These are phyloP conservation scores for Phascolomyces articulosus DNA, from an alignment of 371 early-diverging fungal genomes.

Conservation along the genomic window DNA sequence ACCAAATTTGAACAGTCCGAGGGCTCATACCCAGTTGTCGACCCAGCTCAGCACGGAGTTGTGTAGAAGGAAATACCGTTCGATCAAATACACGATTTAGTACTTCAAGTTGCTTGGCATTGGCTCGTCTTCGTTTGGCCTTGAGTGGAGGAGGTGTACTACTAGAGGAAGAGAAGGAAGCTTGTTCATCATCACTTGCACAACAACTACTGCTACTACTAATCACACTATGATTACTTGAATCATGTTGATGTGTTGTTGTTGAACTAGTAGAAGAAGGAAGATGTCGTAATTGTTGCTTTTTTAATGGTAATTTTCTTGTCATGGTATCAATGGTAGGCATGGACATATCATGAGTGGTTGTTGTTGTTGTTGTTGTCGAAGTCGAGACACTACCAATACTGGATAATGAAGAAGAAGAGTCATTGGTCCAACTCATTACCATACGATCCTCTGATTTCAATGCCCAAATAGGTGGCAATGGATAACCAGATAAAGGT, in stretches of 20 bases:
- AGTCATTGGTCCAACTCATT: constrained; percentile 3
- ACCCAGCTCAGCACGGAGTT: constrained; percentile 84
- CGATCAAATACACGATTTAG: constrained; percentile 61
- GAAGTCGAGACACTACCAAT: not conserved
- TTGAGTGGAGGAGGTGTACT: constrained; percentile 28
- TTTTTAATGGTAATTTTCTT: constrained; percentile 3
- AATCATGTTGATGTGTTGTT: constrained; percentile 1
- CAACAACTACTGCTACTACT: not conserved
- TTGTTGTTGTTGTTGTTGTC: not conserved
- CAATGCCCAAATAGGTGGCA: constrained; percentile 14
- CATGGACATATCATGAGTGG: not conserved
- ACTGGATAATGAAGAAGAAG: not conserved
- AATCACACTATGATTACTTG: not conserved
- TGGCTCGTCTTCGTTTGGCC: constrained; percentile 56
- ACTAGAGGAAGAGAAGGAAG: not conserved
- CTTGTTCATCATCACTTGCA: constrained; percentile 15
- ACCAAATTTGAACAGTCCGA: constrained; percentile 93
- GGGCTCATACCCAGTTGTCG: constrained; percentile 86
- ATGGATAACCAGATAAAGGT: constrained; percentile 37
- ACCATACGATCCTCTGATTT: constrained; percentile 3
- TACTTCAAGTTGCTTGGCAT: constrained; percentile 57
- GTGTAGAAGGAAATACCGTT: constrained; percentile 69
- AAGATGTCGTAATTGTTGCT: constrained; percentile 4
- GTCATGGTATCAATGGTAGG: not conserved
- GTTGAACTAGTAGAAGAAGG: not conserved